These are phyloP conservation scores for Solanum chmielewskii DNA, from an alignment of 257 asterid species.

Conservation along the genomic window DNA sequence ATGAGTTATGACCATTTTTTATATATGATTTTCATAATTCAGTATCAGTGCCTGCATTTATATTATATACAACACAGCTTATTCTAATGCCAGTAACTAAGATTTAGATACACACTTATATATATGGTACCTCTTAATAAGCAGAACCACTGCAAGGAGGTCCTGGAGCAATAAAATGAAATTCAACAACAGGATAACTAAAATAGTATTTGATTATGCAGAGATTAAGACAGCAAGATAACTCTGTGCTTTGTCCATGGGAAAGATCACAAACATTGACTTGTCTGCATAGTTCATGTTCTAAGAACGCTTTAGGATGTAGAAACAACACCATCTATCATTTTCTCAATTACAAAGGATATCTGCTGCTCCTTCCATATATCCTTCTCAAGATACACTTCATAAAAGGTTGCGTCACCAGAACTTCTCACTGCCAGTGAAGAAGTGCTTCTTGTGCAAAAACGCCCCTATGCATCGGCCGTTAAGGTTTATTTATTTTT, in stretches of 20 bases:
- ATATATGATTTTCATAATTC: neutral
- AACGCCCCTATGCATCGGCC: slow-evolving; percentile 33
- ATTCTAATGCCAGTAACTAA: neutral
- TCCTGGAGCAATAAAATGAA: neutral
- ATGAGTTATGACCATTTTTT: neutral
- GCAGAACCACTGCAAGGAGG: neutral
- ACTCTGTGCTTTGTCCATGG: neutral
- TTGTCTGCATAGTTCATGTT: neutral
- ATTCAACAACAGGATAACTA: neutral
- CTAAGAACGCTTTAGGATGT: neutral
- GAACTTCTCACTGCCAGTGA: slow-evolving; percentile 24
- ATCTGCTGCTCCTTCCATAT: slow-evolving; percentile 44
- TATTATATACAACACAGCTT: neutral
- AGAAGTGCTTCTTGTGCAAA: slow-evolving; percentile 76
- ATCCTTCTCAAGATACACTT: slow-evolving; percentile 29
- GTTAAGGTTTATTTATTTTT: neutral
- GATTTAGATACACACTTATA: neutral
- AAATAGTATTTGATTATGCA: neutral
- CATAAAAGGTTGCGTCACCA: slow-evolving; percentile 38
- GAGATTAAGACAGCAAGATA: neutral
- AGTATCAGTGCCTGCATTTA: neutral
- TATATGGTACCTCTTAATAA: neutral
- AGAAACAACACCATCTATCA: neutral
- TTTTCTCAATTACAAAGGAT: slow-evolving; percentile 24
- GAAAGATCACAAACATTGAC: neutral